Base-by-base conservation (phyloP, 2,329 filamentous ascomycete genomes). In the Cercospora zeina region DNA sequence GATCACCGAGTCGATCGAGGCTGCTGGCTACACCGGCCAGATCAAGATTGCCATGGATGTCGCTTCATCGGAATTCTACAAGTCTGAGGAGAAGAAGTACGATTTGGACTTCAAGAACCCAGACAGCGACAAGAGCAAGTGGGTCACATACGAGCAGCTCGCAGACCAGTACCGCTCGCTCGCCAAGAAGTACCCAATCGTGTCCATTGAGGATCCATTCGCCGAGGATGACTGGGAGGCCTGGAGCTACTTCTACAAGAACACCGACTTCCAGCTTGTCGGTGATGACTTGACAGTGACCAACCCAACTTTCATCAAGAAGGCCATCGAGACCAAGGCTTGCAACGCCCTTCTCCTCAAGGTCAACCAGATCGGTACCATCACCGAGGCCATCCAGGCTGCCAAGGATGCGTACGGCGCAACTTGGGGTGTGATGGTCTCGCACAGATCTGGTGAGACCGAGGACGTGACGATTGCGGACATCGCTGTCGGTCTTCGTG, bases 51-150 rank as follows among this genome's bases (percentile, higher is more conserved):
- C 95, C 78, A 96, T 99, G 92, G 95, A 99, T 76, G 93, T 97
- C 77, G 95, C 95, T 70, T 97, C 95, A 69, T 96, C 90, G 84
- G 95, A 99, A 81, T 99, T 99, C 87, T 99, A 99, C 89, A 97
- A 97, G 77, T 72, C 75, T 55, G 91, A 95, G 57, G 93, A 83
- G 78, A 97, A 97, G 90, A 97, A 97, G 86, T 99, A 99, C 87
- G 95, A 99, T 78, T 86, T 99, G 69, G 95, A 97, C 89, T 99
- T 97, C 91, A 97, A 99, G 91, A 99, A 99, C 88, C 93, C 95
- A 75, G 89, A 97, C 68, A 95, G 89, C 79, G 95, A 99, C 84
- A 85, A 88, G 77, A 85, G 81, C 84, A 97, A 99, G 87, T 97
- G 95, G 95, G 85, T 99, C 84, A 96, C 91, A 72, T 97, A 97